Percentiles rank a stretch among this genome's conserved stretches.
Evolutionary conservation across 345 rosid genomes (phyloP).

Genomic region (Conringia planisiliqua): DNA sequence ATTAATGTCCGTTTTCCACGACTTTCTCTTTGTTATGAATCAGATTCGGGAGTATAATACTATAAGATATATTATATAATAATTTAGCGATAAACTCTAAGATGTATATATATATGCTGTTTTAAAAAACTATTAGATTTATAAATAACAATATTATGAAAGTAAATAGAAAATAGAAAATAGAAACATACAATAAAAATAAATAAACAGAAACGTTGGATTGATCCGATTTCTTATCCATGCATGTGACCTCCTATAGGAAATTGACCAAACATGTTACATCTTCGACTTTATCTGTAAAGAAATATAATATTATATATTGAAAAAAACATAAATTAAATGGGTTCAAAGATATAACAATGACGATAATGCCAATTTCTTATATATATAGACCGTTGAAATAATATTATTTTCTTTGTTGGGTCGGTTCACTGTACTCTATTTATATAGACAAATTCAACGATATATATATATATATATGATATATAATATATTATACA

Average conservation of each 20-base stretch:
- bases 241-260: slow-evolving; percentile 15
- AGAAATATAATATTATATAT: not conserved
- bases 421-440: not conserved
- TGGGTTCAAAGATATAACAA: slow-evolving; percentile 7
- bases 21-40: not conserved
- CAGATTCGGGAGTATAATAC: not conserved
- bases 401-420: not conserved
- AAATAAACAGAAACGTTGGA: not conserved
- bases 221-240: slow-evolving; percentile 2
- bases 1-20: not conserved
- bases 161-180: not conserved
- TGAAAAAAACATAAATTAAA: not conserved
- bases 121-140: not conserved
- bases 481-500: not conserved
- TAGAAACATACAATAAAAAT: not conserved
- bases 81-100: too few species aligned
- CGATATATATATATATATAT: not conserved
- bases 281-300: slow-evolving; percentile 11
- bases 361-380: not conserved
- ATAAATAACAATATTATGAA: not conserved
- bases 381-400: not conserved
- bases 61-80: too few species aligned
- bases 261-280: slow-evolving; percentile 29
- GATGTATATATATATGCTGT: not conserved
- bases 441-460: not conserved